phyloP scores from a whole-genome alignment of 2,329 filamentous ascomycete species.

The Colletotrichum noveboracense region DNA sequence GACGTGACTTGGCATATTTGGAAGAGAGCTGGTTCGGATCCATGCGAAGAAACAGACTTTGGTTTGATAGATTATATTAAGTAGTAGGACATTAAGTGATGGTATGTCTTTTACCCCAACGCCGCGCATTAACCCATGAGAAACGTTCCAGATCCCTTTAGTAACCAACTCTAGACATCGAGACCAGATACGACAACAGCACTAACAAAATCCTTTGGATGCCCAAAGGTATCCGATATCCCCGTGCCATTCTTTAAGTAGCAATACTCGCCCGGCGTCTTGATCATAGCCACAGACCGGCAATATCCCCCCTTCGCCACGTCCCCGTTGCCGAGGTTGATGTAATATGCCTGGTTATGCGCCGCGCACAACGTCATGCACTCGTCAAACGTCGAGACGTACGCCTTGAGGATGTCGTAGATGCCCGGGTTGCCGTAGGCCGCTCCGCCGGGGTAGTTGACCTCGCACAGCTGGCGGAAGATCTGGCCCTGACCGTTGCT shows the following conservation, averaged over 20 bases:
- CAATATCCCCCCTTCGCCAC: slow-evolving; percentile 8
- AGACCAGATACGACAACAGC: slow-evolving; percentile 13
- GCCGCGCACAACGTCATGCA: slow-evolving; percentile 25
- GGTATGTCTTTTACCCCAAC: neutral
- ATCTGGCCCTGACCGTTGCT: neutral
- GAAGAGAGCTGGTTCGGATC: neutral
- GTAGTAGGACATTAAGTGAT: neutral
- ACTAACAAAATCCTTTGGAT: slow-evolving; percentile 8
- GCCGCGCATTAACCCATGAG: neutral
- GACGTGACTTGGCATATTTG: neutral
- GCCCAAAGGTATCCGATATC: slow-evolving; percentile 12
- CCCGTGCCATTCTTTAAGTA: slow-evolving; percentile 27
- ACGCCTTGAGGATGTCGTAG: slow-evolving; percentile 24
- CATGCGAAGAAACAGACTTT: neutral
- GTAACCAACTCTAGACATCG: neutral
- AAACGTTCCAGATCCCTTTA: neutral
- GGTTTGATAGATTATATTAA: neutral
- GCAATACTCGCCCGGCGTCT: slow-evolving; percentile 24
- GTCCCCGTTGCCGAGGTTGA: neutral
- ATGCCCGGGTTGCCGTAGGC: slow-evolving; percentile 19
- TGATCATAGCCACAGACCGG: slow-evolving; percentile 23
- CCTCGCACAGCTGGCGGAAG: slow-evolving; percentile 23
- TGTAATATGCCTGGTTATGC: slow-evolving; percentile 11
- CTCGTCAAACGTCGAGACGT: slow-evolving; percentile 23
- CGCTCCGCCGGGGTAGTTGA: slow-evolving; percentile 21